A percentile compares a stretch with the other conserved stretches of the same genome.
Evolutionary conservation across 306 rosid genomes (phyloP).

Genomic region (Datisca glomerata): DNA sequence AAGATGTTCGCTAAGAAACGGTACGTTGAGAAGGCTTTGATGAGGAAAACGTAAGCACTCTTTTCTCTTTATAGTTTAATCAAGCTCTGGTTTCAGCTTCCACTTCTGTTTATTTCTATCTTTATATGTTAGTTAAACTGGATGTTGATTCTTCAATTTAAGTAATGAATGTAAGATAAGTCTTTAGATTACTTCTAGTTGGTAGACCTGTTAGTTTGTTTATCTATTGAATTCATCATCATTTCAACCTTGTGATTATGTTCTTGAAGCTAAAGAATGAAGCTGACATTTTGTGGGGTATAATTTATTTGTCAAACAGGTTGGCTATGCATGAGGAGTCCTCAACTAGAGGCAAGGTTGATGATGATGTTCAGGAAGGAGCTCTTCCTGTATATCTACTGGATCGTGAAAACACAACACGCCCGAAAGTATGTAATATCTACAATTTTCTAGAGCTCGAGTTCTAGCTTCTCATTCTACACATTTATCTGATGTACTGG

Average conservation of each 20-base stretch:
- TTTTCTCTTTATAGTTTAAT: not conserved
- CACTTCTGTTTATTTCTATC: not conserved
- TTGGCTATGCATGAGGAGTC: slow-evolving; percentile 89
- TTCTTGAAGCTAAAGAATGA: too few relatives aligned
- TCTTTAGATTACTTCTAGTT: too few relatives aligned
- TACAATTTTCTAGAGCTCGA: not conserved
- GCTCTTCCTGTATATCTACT: slow-evolving; percentile 75
- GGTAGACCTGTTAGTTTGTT: too few relatives aligned
- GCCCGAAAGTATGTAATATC: slow-evolving; percentile 46
- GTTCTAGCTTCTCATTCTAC: not conserved
- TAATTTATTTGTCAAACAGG: slow-evolving; percentile 32
- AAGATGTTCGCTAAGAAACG: slow-evolving; percentile 77
- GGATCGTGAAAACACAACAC: slow-evolving; percentile 78
- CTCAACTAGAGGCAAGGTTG: slow-evolving; percentile 60
- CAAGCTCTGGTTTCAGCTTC: not conserved
- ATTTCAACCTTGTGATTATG: too few relatives aligned
- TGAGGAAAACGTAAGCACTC: slow-evolving; percentile 78
- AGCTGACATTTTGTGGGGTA: too few relatives aligned
- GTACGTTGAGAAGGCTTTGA: slow-evolving; percentile 73
- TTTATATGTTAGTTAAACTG: too few relatives aligned
- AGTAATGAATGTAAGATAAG: too few relatives aligned
- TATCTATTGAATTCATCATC: too few relatives aligned
- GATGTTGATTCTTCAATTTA: too few relatives aligned
- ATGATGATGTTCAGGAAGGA: slow-evolving; percentile 74
- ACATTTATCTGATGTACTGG: slow-evolving; percentile 8